Evolutionary conservation across 2,329 filamentous ascomycete genomes (phyloP), one percentile per base, ranked within the genome.

Genomic region (Laburnicola sp.): DNA sequence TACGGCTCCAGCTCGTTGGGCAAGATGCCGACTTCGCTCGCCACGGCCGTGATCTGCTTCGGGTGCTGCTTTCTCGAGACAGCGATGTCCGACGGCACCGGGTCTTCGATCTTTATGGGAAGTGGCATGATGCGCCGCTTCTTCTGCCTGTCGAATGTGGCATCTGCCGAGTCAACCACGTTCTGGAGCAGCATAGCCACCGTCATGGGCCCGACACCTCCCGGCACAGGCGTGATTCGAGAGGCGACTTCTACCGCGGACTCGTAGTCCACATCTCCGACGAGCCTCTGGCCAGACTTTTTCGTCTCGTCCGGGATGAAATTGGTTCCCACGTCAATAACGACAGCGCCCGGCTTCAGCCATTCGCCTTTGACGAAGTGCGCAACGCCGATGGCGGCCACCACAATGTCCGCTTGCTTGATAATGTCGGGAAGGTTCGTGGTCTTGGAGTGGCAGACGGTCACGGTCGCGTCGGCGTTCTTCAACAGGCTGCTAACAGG

Each of bases 181-280:
- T 99, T 99, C 74, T 96, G 89, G 64, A 99, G 79, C 41, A 99
- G 81, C 94, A 99, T 99, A 53, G 94, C 94, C 57, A 99, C 92
- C 2, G 94, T 99, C 94, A 99, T 99, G 44, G 94, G 94, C 0
- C 94, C 94, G 52, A 99, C 94, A 73, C 94, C 94, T 50, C 94
- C 94, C 1, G 94, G 94, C 2, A 99, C 94, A 1, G 94, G 94
- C 2, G 94, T 99, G 68, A 99, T 97, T 66, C 89, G 84, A 2
- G 92, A 96, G 21, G 92, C 94, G 36, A 97, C 88, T 70, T 95
- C 81, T 11, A 82, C 82, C 11, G 93, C 93, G 37, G 88, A 85
- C 45, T 91, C 91, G 64, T 86, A 97, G 66, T 99, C 91, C 36
- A 99, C 94, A 72, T 99, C 94, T 53, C 94, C 94, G 5, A 97